A percentile compares a stretch with the other conserved stretches of the same genome.
Evolutionary conservation across 805 yeast genomes (phyloP).

Genomic region (Schizosaccharomyces japonicus): DNA sequence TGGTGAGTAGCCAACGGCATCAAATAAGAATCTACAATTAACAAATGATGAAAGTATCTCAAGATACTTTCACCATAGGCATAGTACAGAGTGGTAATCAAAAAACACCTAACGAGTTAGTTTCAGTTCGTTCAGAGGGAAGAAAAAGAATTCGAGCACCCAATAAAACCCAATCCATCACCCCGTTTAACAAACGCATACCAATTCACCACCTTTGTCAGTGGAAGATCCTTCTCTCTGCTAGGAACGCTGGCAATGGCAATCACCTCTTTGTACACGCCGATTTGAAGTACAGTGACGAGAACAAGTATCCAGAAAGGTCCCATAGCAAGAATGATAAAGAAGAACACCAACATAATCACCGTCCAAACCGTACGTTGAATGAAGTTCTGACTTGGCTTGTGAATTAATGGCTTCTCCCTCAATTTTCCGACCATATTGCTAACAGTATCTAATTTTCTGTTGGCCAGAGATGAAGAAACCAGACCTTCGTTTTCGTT

Average conservation of each 20-base stretch:
- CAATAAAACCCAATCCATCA: background rate
- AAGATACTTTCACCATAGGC: conserved; percentile 69
- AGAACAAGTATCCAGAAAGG: conserved; percentile 57
- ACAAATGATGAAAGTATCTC: conserved; percentile 33
- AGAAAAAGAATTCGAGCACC: background rate
- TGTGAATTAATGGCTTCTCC: background rate
- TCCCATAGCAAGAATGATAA: conserved; percentile 52
- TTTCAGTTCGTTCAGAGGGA: background rate
- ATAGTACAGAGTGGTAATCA: conserved; percentile 67
- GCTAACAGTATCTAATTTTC: too few species aligned
- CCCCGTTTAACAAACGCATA: conserved; percentile 18
- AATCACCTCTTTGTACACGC: conserved; percentile 80
- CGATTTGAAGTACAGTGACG: conserved; percentile 49
- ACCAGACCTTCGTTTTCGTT: too few species aligned
- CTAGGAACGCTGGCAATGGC: conserved; percentile 66
- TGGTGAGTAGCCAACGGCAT: conserved; percentile 51
- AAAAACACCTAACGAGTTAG: conserved; percentile 19
- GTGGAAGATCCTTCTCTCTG: conserved; percentile 57
- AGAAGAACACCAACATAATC: conserved; percentile 62
- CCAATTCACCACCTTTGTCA: conserved; percentile 73
- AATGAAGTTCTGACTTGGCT: conserved; percentile 25
- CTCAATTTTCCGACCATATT: too few species aligned
- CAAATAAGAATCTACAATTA: conserved; percentile 29
- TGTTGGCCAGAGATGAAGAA: too few species aligned
- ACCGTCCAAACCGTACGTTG: conserved; percentile 83